phyloP scores from a whole-genome alignment of 805 yeast genomes.

The Candida sphagnicola region DNA sequence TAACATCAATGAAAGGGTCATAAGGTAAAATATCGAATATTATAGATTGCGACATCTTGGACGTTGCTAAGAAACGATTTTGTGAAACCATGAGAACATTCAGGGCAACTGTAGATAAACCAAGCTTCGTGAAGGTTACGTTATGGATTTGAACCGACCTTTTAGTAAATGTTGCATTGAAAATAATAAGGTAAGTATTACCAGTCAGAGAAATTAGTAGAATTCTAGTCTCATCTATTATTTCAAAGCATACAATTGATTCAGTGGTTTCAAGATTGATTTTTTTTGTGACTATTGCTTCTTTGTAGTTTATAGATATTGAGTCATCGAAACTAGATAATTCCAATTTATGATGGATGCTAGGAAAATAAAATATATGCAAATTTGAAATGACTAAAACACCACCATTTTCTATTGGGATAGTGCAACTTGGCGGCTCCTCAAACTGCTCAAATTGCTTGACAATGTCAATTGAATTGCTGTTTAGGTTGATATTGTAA shows the following conservation, averaged over 20 bases:
- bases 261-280: slow-evolving; percentile 1
- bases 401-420: slow-evolving; percentile 21
- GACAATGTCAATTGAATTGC: slow-evolving; percentile 7
- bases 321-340: slow-evolving; percentile 1
- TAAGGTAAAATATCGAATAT: slow-evolving; percentile 21
- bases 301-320: slow-evolving; percentile 10
- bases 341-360: slow-evolving; percentile 3
- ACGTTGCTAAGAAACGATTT: slow-evolving; percentile 26
- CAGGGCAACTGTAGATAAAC: slow-evolving; percentile 27
- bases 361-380: slow-evolving; percentile 26
- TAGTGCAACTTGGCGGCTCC: slow-evolving; percentile 24
- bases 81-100: slow-evolving; percentile 22
- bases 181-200: slow-evolving; percentile 20
- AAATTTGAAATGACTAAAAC: slow-evolving; percentile 22
- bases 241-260: slow-evolving; percentile 7
- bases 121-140: slow-evolving; percentile 21
- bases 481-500: slow-evolving; percentile 15
- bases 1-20: slow-evolving; percentile 23
- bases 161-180: slow-evolving; percentile 8
- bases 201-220: slow-evolving; percentile 28
- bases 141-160: slow-evolving; percentile 7
- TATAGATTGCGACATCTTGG: slow-evolving; percentile 28
- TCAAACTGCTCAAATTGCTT: slow-evolving; percentile 27
- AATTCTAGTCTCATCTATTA: slow-evolving; percentile 25
- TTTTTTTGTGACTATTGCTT: slow-evolving; percentile 18